Base-by-base conservation (phyloP, 768 basidiomycete genomes). In the Mycena sanguinolenta region DNA sequence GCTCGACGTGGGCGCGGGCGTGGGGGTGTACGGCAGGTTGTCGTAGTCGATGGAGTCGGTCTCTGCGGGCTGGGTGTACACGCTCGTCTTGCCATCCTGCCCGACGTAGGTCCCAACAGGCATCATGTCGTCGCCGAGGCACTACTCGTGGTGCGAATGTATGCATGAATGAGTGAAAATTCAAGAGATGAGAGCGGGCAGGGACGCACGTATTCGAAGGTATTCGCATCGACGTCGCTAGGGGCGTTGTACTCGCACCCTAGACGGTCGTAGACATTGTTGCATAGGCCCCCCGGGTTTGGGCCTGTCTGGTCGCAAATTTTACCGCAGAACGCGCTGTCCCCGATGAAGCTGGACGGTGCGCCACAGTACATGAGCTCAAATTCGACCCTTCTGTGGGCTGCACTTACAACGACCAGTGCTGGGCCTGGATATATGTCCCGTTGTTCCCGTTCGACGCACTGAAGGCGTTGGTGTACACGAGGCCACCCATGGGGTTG, bases 331-430 rank as follows among this genome's bases (percentile, higher is more conserved):
- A 88, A 86, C 25, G 44, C 44, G 70, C 75, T 72, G 36, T 79
- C 81, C 55, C 89, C 89, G 68, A 90, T 86, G 80, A 90, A 91
- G 73, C 88, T 86, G n/a, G n/a, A n/a, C n/a, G n/a, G n/a, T n/a
- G n/a, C n/a, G 23, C 14, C 0, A 27, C 23, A 16, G n/a, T 30
- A 2, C 0, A 19, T 58, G 10, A 39, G n/a, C 34, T 4, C 0
- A 2, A 4, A 17, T n/a, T 5, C 4, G 14, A 30, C 19, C 12
- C 36, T 6, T 4, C 23, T 63, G 44, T 1, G 16, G 30, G 25
- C 6, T 21, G 3, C 6, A 79, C 84, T 13, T 58, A 85, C 87
- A 83, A 80, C 61, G 79, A 82, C 89, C 89, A 90, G 39, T 88
- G 83, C 32, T 76, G 76, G 38, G 86, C 78, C 73, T 91, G 90